Evolutionary conservation across 1,139 yeast genomes (phyloP).

Genomic region (Citeromyces hawaiiensis): DNA sequence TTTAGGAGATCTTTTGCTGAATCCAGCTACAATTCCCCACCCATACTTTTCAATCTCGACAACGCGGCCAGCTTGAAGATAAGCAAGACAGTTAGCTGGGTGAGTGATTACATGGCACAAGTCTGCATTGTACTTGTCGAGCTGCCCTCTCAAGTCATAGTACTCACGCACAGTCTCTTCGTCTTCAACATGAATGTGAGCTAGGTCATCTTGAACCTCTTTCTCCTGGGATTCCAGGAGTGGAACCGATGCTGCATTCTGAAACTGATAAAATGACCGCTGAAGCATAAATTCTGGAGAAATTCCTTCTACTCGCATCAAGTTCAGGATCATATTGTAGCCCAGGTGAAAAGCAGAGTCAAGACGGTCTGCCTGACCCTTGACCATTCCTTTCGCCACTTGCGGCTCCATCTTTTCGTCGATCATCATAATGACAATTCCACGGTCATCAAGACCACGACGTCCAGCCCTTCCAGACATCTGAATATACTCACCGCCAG

Average conservation of each 20-base stretch:
- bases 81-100: conserved; percentile 77
- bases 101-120: conserved; percentile 78
- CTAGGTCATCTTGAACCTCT: conserved; percentile 34
- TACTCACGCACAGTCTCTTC: conserved; percentile 67
- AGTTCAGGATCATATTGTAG: conserved; percentile 90
- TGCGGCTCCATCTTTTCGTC: conserved; percentile 99
- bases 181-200: conserved; percentile 49
- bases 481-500: conserved; percentile 98
- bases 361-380: conserved; percentile 92
- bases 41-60: conserved; percentile 64
- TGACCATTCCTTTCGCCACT: conserved; percentile 98
- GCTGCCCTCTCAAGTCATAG: conserved; percentile 65
- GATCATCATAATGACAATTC: conserved; percentile 97
- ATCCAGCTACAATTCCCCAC: conserved; percentile 86
- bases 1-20: conserved; percentile 46
- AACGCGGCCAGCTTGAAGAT: conserved; percentile 81
- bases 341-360: conserved; percentile 96
- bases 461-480: conserved; percentile 99
- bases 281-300: conserved; percentile 97
- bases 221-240: conserved; percentile 53
- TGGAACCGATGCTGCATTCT: conserved; percentile 85
- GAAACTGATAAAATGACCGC: conserved; percentile 89
- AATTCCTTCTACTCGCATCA: conserved; percentile 94
- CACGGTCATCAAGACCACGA: conserved; percentile 97
- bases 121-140: conserved; percentile 61